Evolutionary conservation across 2,329 filamentous ascomycete genomes (phyloP).

Genomic region (Ophiostoma ulmi): DNA sequence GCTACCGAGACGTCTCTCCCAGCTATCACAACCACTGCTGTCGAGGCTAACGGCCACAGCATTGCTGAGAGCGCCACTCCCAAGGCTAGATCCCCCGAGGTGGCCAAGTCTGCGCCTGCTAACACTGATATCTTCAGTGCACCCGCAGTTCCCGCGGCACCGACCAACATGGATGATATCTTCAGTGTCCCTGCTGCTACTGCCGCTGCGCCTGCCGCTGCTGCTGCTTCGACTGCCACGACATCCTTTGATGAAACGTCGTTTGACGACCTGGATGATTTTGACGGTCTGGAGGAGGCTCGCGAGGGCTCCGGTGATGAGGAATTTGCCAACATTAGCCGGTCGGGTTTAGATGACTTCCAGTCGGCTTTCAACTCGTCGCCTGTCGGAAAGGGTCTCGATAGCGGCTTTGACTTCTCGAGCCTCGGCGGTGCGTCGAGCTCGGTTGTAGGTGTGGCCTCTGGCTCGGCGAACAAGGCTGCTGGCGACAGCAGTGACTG

Average conservation of each 20-base stretch:
- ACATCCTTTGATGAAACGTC: constrained; percentile 28
- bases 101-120: constrained; percentile 10
- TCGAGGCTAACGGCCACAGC: constrained; percentile 17
- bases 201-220: constrained; percentile 27
- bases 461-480: constrained; percentile 27
- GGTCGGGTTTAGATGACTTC: constrained; percentile 69
- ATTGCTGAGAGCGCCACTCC: constrained; percentile 11
- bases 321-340: constrained; percentile 70
- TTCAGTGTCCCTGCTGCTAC: constrained; percentile 22
- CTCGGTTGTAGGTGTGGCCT: constrained; percentile 29
- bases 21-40: background rate
- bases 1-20: constrained; percentile 24
- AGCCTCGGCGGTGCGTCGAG: constrained; percentile 34
- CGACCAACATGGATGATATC: constrained; percentile 22
- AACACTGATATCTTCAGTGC: constrained; percentile 24
- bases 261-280: constrained; percentile 76
- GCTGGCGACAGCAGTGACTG: constrained; percentile 65
- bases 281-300: constrained; percentile 77
- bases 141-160: constrained; percentile 5
- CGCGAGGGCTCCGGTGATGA: constrained; percentile 76
- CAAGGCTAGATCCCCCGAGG: constrained; percentile 15
- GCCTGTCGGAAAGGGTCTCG: constrained; percentile 50
- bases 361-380: constrained; percentile 79
- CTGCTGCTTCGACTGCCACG: constrained; percentile 32
- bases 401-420: constrained; percentile 57